These are phyloP conservation scores for Orychophragmus violaceus DNA, from an alignment of 345 rosid genomes.

Conservation along the genomic window DNA sequence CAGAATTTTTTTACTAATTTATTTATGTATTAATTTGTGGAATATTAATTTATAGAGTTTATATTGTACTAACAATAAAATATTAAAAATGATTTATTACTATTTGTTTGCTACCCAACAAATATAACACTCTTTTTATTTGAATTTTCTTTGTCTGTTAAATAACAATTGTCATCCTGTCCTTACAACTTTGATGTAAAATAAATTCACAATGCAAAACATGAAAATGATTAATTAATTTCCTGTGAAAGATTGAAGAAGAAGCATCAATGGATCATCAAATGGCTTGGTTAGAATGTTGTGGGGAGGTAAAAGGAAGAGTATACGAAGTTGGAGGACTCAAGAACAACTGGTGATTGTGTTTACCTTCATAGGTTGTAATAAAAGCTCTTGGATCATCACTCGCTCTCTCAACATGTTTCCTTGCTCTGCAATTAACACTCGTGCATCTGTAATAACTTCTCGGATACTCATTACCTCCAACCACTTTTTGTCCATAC, in stretches of 20 bases:
- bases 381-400: slow-evolving; percentile 86
- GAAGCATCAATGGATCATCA: background rate
- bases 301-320: slow-evolving; percentile 16
- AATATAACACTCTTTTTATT: background rate
- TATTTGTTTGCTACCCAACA: no score
- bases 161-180: background rate
- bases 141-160: background rate
- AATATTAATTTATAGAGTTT: no score
- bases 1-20: no score
- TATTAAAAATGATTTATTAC: background rate
- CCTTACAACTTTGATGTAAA: slow-evolving; percentile 1
- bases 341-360: slow-evolving; percentile 76
- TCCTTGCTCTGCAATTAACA: slow-evolving; percentile 72
- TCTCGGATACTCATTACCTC: slow-evolving; percentile 92
- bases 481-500: slow-evolving; percentile 94
- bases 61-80: no score
- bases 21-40: no score
- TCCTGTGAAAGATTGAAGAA: background rate
- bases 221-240: background rate
- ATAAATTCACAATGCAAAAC: slow-evolving; percentile 2
- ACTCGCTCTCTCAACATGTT: slow-evolving; percentile 86
- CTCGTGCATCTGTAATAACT: slow-evolving; percentile 93
- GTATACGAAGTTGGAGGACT: slow-evolving; percentile 24
- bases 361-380: slow-evolving; percentile 94
- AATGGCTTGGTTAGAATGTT: slow-evolving; percentile 10